A percentile compares a stretch with the other conserved stretches of the same genome.
Conservation (phyloP, 2,329 filamentous ascomycete species). For the Blastomyces emzantsi region DNA sequence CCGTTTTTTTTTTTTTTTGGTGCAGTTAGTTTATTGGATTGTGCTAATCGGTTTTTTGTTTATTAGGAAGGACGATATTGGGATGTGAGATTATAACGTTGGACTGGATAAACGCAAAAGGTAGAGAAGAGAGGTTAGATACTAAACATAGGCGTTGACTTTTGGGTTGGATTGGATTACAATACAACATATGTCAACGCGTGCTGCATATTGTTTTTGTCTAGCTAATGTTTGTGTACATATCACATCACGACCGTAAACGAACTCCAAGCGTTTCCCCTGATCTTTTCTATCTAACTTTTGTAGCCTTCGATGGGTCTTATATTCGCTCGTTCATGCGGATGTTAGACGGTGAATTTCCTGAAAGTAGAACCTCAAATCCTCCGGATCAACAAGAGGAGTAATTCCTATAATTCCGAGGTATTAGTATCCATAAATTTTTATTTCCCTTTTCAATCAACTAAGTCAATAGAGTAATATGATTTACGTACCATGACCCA, state of each 20-base stretch:
- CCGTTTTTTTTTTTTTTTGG: slow-evolving; percentile 6
- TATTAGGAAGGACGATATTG: slow-evolving; percentile 52
- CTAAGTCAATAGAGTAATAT: slow-evolving; percentile 11
- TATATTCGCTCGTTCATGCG: background rate
- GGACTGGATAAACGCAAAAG: background rate
- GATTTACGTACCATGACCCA: slow-evolving; percentile 71
- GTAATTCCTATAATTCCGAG: slow-evolving; percentile 60
- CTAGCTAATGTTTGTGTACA: background rate
- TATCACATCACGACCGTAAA: background rate
- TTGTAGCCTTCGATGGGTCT: background rate
- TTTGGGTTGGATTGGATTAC: background rate
- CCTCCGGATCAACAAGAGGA: slow-evolving; percentile 85
- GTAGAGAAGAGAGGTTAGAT: background rate
- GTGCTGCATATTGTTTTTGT: background rate
- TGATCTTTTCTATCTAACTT: background rate
- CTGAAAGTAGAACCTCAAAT: slow-evolving; percentile 86
- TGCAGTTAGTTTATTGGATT: background rate
- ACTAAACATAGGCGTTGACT: background rate
- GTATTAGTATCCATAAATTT: slow-evolving; percentile 11
- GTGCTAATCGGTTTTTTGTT: slow-evolving; percentile 12
- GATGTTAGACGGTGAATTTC: slow-evolving; percentile 64
- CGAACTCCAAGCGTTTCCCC: background rate
- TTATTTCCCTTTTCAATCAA: slow-evolving; percentile 4
- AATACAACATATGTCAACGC: background rate
- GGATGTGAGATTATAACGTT: slow-evolving; percentile 33